Base-by-base conservation (phyloP, 129 eudicot species). In the Pulicaria dysenterica region DNA sequence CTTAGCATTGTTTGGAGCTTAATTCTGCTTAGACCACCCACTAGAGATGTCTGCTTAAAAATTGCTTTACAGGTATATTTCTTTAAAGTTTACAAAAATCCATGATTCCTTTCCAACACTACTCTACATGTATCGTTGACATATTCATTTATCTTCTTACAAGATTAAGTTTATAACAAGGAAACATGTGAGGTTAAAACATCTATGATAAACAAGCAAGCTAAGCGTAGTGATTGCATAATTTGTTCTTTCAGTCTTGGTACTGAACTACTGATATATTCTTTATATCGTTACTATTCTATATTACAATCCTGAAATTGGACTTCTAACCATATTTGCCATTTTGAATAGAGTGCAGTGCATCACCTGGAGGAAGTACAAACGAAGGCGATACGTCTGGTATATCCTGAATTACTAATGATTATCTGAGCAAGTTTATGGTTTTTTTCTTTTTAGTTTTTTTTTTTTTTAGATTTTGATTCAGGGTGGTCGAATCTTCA, bases 341-440 rank as follows among this genome's bases (percentile, higher is more conserved):
- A 53, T 66, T 66, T 45, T 79, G 37, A 59, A 77, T 59, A 95
- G 99, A 88, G 99, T 85, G 89, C 99, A 60, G 94, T 83, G 70
- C 97, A 95, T 78, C 97, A 88, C 77, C 74, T 90, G 95, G 99
- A 95, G 78, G 97, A 95, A 84, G 97, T 95, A 64, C 89, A 96
- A 46, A 88, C 83, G 84, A 95, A 95, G 79, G 99, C 99, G 57
- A 90, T 90, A 79, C 97, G 99, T 51, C 84, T 95, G 97, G 99
- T 95, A 95, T 83, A 15, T 65, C 56, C 6, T 49, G 11, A 59
- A 63, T 45, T 40, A 14, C n/a, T 60, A 65, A 46, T 45, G 41
- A 15, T 48, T 43, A 47, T 19, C 65, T 53, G 24, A 63, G 48
- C 46, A 19, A 56, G 78, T 9, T 67, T 55, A 51, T 43, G 39